Evolutionary conservation across 176 grass and related monocot genomes (phyloP).

Genomic region (Hsuehochloa calcarea): DNA sequence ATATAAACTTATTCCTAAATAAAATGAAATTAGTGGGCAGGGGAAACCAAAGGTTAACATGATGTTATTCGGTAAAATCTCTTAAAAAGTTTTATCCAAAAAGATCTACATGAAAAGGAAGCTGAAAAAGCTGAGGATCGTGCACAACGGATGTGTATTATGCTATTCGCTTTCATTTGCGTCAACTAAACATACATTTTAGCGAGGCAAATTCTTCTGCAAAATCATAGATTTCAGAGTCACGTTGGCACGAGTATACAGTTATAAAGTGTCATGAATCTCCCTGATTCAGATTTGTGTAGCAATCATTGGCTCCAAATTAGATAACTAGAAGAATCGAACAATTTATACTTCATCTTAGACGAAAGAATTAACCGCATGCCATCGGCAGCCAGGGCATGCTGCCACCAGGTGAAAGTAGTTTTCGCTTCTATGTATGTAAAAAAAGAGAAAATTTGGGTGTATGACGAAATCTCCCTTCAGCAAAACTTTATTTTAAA

Average conservation of each 20-base stretch:
- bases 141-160: background rate
- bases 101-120: background rate
- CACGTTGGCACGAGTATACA: background rate
- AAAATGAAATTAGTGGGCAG: no score
- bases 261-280: background rate
- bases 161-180: background rate
- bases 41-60: no score
- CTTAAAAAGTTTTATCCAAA: no score
- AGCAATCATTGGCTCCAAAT: background rate
- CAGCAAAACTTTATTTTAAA: background rate
- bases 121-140: no score
- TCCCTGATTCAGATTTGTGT: background rate
- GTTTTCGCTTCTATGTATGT: background rate
- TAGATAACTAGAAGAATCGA: background rate
- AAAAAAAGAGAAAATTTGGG: background rate
- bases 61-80: no score
- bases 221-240: background rate
- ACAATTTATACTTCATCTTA: background rate
- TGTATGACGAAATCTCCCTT: background rate
- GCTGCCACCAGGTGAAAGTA: background rate
- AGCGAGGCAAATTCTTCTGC: background rate
- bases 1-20: no score
- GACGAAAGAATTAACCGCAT: background rate
- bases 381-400: background rate
- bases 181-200: background rate